Conservation (phyloP, 305 asterid genomes). For the Plantago lanceolata region DNA sequence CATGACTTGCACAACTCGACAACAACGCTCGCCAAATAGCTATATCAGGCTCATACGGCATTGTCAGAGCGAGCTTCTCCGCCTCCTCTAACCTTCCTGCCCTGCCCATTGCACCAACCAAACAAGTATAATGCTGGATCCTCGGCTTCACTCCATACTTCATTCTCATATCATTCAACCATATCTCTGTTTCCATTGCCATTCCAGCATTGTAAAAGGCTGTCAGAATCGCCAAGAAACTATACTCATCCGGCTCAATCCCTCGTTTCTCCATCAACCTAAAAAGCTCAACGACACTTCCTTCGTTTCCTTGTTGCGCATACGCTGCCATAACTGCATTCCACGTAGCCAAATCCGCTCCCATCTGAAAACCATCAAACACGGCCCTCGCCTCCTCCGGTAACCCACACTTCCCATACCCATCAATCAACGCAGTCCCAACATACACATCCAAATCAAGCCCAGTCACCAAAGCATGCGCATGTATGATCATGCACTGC, state of each 20-base stretch:
- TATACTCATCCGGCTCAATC: slow-evolving; percentile 49
- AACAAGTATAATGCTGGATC: slow-evolving; percentile 75
- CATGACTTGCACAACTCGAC: slow-evolving; percentile 38
- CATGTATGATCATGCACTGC: slow-evolving; percentile 64
- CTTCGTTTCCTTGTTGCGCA: slow-evolving; percentile 62
- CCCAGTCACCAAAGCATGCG: slow-evolving; percentile 55
- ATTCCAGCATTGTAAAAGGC: slow-evolving; percentile 56
- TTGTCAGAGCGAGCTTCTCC: slow-evolving; percentile 48
- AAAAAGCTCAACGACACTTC: slow-evolving; percentile 41
- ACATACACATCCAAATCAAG: slow-evolving; percentile 41
- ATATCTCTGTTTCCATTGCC: slow-evolving; percentile 46
- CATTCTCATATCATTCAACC: slow-evolving; percentile 51
- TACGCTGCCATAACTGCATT: slow-evolving; percentile 73
- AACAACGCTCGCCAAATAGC: slow-evolving; percentile 68
- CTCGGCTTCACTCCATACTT: slow-evolving; percentile 44
- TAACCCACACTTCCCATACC: slow-evolving; percentile 76
- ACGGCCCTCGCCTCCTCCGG: slow-evolving; percentile 52
- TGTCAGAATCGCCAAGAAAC: slow-evolving; percentile 63
- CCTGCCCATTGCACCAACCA: slow-evolving; percentile 60
- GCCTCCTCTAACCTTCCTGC: slow-evolving; percentile 58
- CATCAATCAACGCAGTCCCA: slow-evolving; percentile 61
- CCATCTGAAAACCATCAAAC: slow-evolving; percentile 42
- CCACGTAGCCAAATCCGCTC: slow-evolving; percentile 43
- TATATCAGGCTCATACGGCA: slow-evolving; percentile 73
- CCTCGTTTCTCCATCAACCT: slow-evolving; percentile 46